A percentile compares a stretch with the other conserved stretches of the same genome.
These are phyloP conservation scores for Thuja plicata DNA, from an alignment of 83 land plant species.

Conservation along the genomic window DNA sequence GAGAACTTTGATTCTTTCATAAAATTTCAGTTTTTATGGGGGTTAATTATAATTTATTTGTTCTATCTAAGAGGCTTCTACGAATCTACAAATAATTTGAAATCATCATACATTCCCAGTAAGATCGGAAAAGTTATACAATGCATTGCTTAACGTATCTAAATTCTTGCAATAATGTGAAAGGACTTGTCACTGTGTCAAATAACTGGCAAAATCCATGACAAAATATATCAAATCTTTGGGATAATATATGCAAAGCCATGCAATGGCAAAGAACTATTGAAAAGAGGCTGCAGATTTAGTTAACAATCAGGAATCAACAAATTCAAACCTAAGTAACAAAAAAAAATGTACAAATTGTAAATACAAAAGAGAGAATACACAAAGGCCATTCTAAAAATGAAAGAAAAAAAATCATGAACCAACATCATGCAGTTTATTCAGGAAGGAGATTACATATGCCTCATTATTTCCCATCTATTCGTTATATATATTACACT, in stretches of 20 bases:
- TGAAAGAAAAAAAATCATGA: no score
- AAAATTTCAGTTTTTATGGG: not conserved
- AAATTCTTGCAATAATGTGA: not conserved
- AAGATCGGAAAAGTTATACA: not conserved
- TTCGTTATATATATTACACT: not conserved
- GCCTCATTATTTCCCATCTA: not conserved
- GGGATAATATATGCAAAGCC: not conserved
- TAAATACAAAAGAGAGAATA: no score
- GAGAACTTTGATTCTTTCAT: not conserved
- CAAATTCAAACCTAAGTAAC: not conserved
- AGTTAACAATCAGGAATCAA: not conserved
- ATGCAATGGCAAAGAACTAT: not conserved
- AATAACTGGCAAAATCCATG: not conserved
- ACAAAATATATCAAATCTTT: not conserved
- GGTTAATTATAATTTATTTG: not conserved
- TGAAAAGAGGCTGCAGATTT: not conserved
- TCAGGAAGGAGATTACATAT: not conserved
- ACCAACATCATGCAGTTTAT: not conserved
- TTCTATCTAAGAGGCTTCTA: not conserved
- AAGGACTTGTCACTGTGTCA: not conserved
- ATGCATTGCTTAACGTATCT: not conserved
- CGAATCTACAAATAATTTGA: not conserved
- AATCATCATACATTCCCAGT: not conserved
- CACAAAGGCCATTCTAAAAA: no score
- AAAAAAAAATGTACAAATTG: not conserved